These are phyloP conservation scores for Paramecium tetraurelia DNA, from an alignment of 73 alveolate genomes.

Conservation along the genomic window DNA sequence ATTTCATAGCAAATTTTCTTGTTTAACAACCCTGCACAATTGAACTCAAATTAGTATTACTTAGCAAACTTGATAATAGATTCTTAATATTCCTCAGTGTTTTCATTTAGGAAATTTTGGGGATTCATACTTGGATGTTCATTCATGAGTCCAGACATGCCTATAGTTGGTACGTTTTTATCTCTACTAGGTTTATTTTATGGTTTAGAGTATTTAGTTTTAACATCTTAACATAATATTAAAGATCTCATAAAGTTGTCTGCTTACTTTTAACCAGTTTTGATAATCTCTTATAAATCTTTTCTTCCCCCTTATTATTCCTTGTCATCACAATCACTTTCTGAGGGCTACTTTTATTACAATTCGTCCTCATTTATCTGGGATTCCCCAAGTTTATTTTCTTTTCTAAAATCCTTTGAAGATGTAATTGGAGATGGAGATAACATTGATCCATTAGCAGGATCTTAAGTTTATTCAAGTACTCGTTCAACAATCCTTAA, in stretches of 20 bases:
- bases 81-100: constrained; percentile 28
- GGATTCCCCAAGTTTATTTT: neutral
- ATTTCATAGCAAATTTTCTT: constrained; percentile 29
- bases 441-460: neutral
- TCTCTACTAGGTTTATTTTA: neutral
- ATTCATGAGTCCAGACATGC: neutral
- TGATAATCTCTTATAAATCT: neutral
- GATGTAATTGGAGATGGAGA: neutral
- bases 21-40: constrained; percentile 14
- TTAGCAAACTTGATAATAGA: constrained; percentile 24
- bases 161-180: neutral
- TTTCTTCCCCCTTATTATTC: neutral
- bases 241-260: constrained; percentile 4
- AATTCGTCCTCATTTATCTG: neutral
- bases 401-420: neutral
- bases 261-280: neutral
- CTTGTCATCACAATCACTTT: neutral
- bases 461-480: neutral
- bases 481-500: neutral
- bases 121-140: constrained; percentile 22
- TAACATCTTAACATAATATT: constrained; percentile 44
- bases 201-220: constrained; percentile 13
- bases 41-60: neutral
- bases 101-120: neutral
- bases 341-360: neutral